These are phyloP conservation scores for Apostasia shenzhenica DNA, from an alignment of 106 monocot genomes.

Conservation along the genomic window DNA sequence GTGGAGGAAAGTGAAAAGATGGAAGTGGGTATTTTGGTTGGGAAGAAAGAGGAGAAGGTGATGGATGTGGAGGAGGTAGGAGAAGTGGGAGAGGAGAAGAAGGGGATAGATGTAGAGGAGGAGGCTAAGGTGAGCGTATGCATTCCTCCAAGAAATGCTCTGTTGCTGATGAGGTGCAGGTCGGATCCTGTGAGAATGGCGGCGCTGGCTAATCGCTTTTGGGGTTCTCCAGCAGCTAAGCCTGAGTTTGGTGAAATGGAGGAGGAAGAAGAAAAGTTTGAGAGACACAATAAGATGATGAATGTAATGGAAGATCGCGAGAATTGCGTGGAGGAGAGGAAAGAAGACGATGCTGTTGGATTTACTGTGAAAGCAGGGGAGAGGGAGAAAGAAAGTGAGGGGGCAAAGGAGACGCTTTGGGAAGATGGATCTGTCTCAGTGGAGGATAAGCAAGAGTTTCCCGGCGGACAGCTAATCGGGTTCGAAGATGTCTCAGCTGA, in stretches of 20 bases:
- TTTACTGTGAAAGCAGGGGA: not conserved
- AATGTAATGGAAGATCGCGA: constrained; percentile 6
- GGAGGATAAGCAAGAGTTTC: not conserved
- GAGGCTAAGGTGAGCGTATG: constrained; percentile 45
- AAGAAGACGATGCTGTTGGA: constrained; percentile 6
- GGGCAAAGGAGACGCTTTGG: not conserved
- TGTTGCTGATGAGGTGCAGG: constrained; percentile 90
- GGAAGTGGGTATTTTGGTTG: constrained; percentile 13
- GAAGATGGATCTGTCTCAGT: not conserved
- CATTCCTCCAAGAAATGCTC: constrained; percentile 82
- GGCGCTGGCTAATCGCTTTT: constrained; percentile 59
- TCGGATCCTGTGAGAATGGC: constrained; percentile 96
- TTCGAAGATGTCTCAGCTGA: not conserved
- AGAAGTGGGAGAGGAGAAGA: constrained; percentile 1
- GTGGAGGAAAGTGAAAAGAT: constrained; percentile 5
- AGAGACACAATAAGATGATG: not conserved
- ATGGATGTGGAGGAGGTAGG: constrained; percentile 18
- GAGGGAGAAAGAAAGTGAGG: constrained; percentile 7
- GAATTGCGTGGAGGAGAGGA: not conserved
- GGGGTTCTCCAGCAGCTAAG: constrained; percentile 56
- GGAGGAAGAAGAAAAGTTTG: constrained; percentile 12
- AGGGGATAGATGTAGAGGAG: constrained; percentile 23
- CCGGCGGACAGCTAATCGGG: not conserved
- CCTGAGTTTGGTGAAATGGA: not conserved
- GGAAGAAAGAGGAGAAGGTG: constrained; percentile 21